These are phyloP conservation scores for Boletus reticuloceps DNA, from an alignment of 768 basidiomycete species.

Conservation along the genomic window DNA sequence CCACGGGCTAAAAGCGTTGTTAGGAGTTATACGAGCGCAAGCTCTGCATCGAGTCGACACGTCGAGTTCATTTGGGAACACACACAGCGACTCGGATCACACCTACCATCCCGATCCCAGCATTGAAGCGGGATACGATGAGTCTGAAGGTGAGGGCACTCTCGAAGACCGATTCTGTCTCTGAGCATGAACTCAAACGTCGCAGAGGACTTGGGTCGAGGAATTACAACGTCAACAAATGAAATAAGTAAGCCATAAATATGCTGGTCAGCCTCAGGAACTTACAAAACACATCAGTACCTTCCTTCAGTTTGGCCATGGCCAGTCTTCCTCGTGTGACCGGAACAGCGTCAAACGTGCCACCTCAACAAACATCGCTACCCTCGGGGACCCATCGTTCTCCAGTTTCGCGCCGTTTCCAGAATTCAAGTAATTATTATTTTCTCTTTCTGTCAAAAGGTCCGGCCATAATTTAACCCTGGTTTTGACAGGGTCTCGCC, in stretches of 20 bases:
- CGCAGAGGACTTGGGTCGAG: conserved; percentile 6
- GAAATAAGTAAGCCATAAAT: conserved; percentile 12
- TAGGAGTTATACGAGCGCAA: conserved; percentile 49
- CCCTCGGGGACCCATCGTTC: conserved; percentile 1
- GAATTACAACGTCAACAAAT: not conserved
- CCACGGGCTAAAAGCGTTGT: conserved; percentile 63
- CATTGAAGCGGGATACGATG: conserved; percentile 2
- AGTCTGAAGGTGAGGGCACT: conserved; percentile 6
- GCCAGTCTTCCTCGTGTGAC: conserved; percentile 5
- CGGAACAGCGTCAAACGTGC: not conserved
- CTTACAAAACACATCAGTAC: conserved; percentile 4
- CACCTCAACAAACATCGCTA: not conserved
- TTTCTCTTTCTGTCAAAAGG: no score
- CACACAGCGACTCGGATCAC: not conserved
- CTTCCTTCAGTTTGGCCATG: conserved; percentile 12
- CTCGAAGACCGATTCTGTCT: not conserved
- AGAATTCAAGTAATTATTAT: conserved; percentile 11
- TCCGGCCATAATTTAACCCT: not conserved
- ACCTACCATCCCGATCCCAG: not conserved
- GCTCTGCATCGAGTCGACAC: conserved; percentile 21
- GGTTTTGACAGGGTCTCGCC: conserved; percentile 9
- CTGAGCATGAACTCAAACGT: not conserved
- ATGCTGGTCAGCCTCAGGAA: not conserved
- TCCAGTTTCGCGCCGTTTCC: not conserved
- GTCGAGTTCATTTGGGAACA: conserved; percentile 9